Evolutionary conservation across 202 grass and related monocot species (phyloP), one percentile per base, ranked within the genome.

Genomic region (Setaria italica): DNA sequence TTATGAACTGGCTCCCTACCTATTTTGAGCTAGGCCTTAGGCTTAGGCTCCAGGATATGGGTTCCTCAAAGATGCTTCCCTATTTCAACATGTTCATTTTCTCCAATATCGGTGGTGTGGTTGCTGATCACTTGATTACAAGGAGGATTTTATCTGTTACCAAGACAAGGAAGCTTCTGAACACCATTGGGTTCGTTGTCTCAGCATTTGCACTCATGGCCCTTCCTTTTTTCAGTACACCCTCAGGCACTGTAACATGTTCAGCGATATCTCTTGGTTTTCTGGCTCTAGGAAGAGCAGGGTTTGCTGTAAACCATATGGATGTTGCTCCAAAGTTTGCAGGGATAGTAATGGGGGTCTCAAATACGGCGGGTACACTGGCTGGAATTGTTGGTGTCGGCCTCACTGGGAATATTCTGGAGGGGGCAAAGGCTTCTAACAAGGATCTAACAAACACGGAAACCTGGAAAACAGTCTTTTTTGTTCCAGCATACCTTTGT

Each of bases 11-110:
- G 97, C 82, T 99, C 75, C 97, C 97, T 47, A 99, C 97, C 30
- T 99, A 99, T 78, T 99, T 94, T 20, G 97, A 96, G 65, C 72
- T 94, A 16, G 93, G 90, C 9, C 90, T 99, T 80, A 72, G 91
- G 65, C 85, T 90, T 13, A 99, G 93, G 83, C 93, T 99, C 70
- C 91, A 99, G 85, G 97, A 99, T 10, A 94, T 99, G 90, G 97
- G 97, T 72, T 96, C 90, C 49, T 95, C 91, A 47, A 99, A 99
- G 82, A 99, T 99, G 97, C 79, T 95, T 71, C 97, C 97, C 14
- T 99, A 99, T 70, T 82, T 99, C 43, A 95, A 92, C 86, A 99
- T 99, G 97, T 96, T 99, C 62, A 82, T 99, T 83, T 99, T 99
- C 81, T 99, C 93, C 50, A 99, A 99, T 77, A 94, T 96, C 2